Evolutionary conservation across 495 filamentous ascomycete species (phyloP), one percentile per base, ranked within the genome.

Genomic region (Penicillium turbatum): DNA sequence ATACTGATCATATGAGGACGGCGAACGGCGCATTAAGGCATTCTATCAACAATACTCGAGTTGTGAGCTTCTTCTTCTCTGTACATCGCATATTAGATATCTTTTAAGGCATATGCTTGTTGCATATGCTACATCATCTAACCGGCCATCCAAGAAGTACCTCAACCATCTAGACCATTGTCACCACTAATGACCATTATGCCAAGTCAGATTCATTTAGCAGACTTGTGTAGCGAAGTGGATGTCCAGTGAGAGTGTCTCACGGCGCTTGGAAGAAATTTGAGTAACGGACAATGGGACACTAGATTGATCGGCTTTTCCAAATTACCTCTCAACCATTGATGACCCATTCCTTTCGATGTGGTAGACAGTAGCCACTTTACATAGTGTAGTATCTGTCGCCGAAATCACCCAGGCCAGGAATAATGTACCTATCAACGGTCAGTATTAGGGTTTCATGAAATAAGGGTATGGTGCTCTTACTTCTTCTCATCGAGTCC

Each of bases 401-500:
- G 35, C 93, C 93, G 69, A 98, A 98, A 68, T 98, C 93, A 41
- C 93, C 93, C 13, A 98, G 79, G 5, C 93, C 93, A 21, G 93
- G 93, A 40, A 95, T 83, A 63, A 98, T 98, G 66, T 97, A 98
- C 60, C 93, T 98, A 64, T 50, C 31, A 58, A 24, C 35, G 17
- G 48, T 68, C 11, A 71, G 53, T 52, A 54, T 48, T 26, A 55
- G 43, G 40, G 19, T 24, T 2, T 16, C 29, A 48, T 21, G 43
- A 24, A 15, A 27, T 15, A 32, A 15, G 16, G 51, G 5, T 36
- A 32, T 7, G 6, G 12, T 39, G 41, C 34, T 72, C 82, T 63
- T 78, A 97, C 93, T 96, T 98, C 80, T 96, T 96, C 65, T 92
- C 92, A 69, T 98, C 87, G 34, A 98, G 76, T 13, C 93, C 93